Percentiles rank a stretch among this genome's conserved stretches.
These are phyloP conservation scores for Prototheca stagnorum DNA, from an alignment of 163 green algal species.

Conservation along the genomic window DNA sequence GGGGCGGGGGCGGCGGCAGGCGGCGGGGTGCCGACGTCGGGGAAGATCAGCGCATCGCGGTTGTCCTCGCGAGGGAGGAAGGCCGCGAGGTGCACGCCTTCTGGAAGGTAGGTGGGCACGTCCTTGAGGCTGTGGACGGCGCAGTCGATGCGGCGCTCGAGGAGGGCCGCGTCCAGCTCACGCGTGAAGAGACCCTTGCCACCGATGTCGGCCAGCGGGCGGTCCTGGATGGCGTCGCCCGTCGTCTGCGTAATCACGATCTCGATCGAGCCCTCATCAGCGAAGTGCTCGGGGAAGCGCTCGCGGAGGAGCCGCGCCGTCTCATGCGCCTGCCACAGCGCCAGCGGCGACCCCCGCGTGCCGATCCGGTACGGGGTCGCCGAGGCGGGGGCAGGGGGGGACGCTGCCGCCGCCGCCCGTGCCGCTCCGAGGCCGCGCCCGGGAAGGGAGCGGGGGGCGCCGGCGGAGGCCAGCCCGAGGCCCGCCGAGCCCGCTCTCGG, in stretches of 20 bases:
- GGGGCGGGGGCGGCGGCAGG: no score
- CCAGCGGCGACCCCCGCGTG: conserved; percentile 80
- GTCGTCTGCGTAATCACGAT: conserved; percentile 99
- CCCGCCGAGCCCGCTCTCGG: no score
- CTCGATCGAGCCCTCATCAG: conserved; percentile 81
- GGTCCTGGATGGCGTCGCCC: conserved; percentile 92
- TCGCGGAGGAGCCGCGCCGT: conserved; percentile 85
- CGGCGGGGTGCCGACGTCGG: no score
- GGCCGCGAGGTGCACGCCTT: conserved; percentile 87
- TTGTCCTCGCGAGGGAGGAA: conserved; percentile 94
- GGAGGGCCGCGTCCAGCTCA: conserved; percentile 94
- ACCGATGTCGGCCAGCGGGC: conserved; percentile 95
- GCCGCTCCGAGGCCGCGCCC: no score
- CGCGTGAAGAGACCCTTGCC: conserved; percentile 99
- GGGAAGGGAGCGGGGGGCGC: no score
- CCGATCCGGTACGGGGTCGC: conserved; percentile 56
- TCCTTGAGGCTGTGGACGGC: conserved; percentile 99
- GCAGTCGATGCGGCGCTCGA: conserved; percentile 87
- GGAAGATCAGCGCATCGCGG: conserved; percentile 89
- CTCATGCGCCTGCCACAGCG: conserved; percentile 92
- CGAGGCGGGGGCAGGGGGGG: no score
- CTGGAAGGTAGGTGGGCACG: conserved; percentile 92
- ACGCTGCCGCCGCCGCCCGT: no score
- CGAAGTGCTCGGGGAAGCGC: conserved; percentile 43
- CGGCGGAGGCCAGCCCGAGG: no score